Evolutionary conservation across 2,329 filamentous ascomycete genomes (phyloP), one percentile per base, ranked within the genome.

Genomic region (Alternaria consortialis): DNA sequence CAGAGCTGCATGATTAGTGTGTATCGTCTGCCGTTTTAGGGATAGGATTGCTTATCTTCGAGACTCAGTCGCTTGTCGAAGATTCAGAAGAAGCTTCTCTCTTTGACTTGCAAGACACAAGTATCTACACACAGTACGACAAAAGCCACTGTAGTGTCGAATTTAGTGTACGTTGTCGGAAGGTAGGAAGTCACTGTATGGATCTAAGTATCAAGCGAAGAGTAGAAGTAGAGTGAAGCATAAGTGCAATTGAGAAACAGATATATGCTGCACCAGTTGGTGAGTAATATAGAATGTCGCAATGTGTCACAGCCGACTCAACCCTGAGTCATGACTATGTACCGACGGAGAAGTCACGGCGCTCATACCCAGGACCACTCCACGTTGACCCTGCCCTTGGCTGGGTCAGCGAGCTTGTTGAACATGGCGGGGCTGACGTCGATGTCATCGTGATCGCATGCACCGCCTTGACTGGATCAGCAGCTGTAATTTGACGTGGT

Each of bases 361-460:
- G 55, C 60, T 73, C 63, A 76, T 13, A 85, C 65, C 84, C 84
- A 86, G 52, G 81, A 79, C 84, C 84, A 86, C 39, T 82, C 77
- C 42, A 85, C 79, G 4, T 63, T 62, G 5, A 86, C 84, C 50
- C 84, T 77, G 1, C 84, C 84, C 32, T 80, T 71, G 37, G 78
- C 81, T 9, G 79, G 66, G 56, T 82, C 72, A 1, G 84, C 84
- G 48, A 86, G 71, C 51, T 81, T 76, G 25, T 79, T 70, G 67
- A 86, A 86, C 42, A 83, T 82, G 13, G 79, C 71, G 27, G 80
- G 77, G 11, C 81, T 84, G 7, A 85, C 82, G 72, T 86, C 84
- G 13, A 86, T 74, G 68, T 85, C 84, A 25, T 77, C 81, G 7
- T 80, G 77, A 60, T 77, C 64, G 64, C 84, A 86, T 2, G 82